Evolutionary conservation across 169 alveolate genomes (phyloP).

Genomic region (Cryptosporidium sp.): DNA sequence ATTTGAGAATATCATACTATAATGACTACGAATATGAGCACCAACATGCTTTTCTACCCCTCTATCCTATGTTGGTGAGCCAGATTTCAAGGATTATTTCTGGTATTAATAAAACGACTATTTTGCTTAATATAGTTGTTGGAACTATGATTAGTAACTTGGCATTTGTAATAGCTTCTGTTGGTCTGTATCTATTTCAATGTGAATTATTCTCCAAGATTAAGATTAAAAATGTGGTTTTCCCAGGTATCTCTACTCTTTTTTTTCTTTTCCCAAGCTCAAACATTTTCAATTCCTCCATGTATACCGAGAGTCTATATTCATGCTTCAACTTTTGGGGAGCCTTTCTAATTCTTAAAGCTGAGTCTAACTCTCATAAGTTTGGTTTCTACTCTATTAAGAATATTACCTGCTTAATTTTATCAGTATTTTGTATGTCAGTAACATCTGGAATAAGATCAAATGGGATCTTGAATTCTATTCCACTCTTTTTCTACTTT

Average conservation of each 20-base stretch:
- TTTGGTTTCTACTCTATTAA: constrained; percentile 23
- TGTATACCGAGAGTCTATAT: constrained; percentile 67
- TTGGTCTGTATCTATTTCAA: constrained; percentile 49
- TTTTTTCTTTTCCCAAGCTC: constrained; percentile 58
- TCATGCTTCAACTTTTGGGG: constrained; percentile 54
- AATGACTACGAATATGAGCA: constrained; percentile 55
- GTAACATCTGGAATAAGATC: constrained; percentile 46
- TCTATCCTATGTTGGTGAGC: constrained; percentile 26
- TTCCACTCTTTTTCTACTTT: constrained; percentile 50
- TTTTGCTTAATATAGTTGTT: neutral
- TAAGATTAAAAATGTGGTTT: constrained; percentile 13
- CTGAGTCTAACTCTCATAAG: constrained; percentile 21
- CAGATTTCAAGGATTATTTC: constrained; percentile 1
- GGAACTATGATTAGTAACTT: constrained; percentile 38
- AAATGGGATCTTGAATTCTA: constrained; percentile 50
- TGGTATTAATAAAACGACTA: neutral
- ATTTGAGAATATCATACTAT: constrained; percentile 25
- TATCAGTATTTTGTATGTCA: constrained; percentile 8
- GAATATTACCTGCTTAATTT: constrained; percentile 3
- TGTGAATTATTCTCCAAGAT: constrained; percentile 9
- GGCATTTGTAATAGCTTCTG: constrained; percentile 40
- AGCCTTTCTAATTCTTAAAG: constrained; percentile 39
- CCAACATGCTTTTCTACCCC: constrained; percentile 64
- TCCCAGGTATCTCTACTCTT: constrained; percentile 49
- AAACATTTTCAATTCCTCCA: constrained; percentile 49